Conservation (phyloP, 2,329 filamentous ascomycete species). For the Penicillium occitanis region DNA sequence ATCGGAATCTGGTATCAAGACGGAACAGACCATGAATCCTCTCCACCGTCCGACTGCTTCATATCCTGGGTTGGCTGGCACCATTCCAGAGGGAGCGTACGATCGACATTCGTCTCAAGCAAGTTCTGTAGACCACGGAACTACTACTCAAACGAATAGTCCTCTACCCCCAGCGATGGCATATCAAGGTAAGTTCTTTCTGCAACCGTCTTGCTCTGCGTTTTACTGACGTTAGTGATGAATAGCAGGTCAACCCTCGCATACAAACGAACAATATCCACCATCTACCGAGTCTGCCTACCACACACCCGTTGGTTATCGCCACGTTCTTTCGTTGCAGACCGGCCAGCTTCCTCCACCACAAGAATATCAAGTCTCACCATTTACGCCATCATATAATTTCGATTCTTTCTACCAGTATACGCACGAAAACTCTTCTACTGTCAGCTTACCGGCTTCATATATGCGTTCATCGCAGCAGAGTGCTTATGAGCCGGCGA, state of each 20-base stretch:
- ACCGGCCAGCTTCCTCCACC: conserved; percentile 35
- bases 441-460: conserved; percentile 37
- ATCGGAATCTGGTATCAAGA: conserved; percentile 30
- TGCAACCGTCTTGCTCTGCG: conserved; percentile 3
- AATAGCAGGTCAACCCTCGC: conserved; percentile 32
- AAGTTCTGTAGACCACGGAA: conserved; percentile 14
- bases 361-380: conserved; percentile 34
- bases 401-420: conserved; percentile 27
- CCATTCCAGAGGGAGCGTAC: conserved; percentile 17
- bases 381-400: conserved; percentile 20
- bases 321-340: conserved; percentile 33
- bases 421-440: conserved; percentile 36
- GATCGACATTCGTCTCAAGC: conserved; percentile 30
- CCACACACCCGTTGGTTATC: conserved; percentile 28
- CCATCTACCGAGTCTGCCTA: conserved; percentile 31
- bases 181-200: conserved; percentile 15
- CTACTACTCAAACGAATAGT: conserved; percentile 12
- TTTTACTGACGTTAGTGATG: conserved; percentile 3
- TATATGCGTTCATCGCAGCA: conserved; percentile 31
- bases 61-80: conserved; percentile 13
- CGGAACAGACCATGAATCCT: conserved; percentile 23
- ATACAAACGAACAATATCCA: conserved; percentile 28
- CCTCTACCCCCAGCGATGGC: conserved; percentile 12
- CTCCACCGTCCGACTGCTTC: conserved; percentile 14
- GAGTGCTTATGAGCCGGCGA: conserved; percentile 24